Conservation (phyloP, 257 asterid species). For the Vinca minor region DNA sequence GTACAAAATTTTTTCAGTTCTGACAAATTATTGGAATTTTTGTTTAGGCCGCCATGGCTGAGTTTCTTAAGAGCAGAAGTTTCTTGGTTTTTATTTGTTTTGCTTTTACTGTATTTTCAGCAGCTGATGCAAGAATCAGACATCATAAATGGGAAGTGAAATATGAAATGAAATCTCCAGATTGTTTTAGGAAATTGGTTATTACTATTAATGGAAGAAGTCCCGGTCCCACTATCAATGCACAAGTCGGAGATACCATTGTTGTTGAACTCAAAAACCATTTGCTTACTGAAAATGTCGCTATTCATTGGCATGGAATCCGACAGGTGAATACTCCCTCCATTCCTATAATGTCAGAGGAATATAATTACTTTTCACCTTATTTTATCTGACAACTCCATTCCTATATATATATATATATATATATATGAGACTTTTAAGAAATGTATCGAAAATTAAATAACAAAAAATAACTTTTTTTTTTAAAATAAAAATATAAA, state of each 20-base stretch:
- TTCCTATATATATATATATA: too few species aligned
- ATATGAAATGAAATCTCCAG: conserved; percentile 74
- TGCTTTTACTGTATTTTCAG: background rate
- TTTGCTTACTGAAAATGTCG: conserved; percentile 66
- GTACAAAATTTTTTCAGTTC: too few species aligned
- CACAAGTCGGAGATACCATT: conserved; percentile 67
- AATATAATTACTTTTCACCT: too few species aligned
- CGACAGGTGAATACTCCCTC: conserved; percentile 59
- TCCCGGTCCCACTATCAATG: conserved; percentile 84
- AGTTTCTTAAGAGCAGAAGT: conserved; percentile 7
- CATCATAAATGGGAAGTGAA: conserved; percentile 75
- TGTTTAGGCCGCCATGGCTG: conserved; percentile 5
- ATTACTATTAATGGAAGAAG: conserved; percentile 67
- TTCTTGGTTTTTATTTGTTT: conserved; percentile 7
- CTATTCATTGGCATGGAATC: conserved; percentile 96
- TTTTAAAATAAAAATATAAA: too few species aligned
- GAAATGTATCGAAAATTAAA: too few species aligned
- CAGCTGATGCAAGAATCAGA: conserved; percentile 44
- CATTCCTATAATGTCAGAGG: too few species aligned
- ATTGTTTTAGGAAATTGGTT: conserved; percentile 56
- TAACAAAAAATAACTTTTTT: too few species aligned
- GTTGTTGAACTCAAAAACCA: conserved; percentile 66
- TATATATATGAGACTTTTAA: too few species aligned
- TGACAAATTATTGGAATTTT: too few species aligned
- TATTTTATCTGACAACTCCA: too few species aligned